A percentile compares a stretch with the other conserved stretches of the same genome.
Conservation (phyloP, 805 yeast species). For the Hanseniaspora thailandica region DNA sequence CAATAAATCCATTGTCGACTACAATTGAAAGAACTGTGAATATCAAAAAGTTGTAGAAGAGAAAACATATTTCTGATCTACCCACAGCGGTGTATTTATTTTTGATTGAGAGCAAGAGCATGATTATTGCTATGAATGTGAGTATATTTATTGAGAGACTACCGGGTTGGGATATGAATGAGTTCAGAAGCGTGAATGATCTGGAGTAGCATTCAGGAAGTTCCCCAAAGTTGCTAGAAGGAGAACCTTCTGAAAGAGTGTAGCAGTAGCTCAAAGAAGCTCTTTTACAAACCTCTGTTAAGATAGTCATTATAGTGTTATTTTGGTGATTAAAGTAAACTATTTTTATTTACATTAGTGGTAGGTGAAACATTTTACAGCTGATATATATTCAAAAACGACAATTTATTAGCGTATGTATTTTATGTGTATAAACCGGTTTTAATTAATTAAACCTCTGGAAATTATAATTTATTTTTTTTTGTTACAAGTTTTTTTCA, state of each 20-base stretch:
- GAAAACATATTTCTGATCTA: slow-evolving; percentile 68
- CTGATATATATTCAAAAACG: too few species aligned
- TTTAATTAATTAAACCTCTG: neutral
- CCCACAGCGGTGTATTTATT: slow-evolving; percentile 92
- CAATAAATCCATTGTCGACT: slow-evolving; percentile 86
- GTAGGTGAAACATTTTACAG: too few species aligned
- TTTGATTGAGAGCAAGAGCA: slow-evolving; percentile 65
- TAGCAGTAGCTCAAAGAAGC: slow-evolving; percentile 9
- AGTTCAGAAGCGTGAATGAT: slow-evolving; percentile 2
- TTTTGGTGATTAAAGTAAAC: too few species aligned
- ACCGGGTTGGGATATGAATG: neutral
- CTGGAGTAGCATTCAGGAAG: slow-evolving; percentile 2
- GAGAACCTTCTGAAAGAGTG: neutral
- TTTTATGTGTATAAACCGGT: neutral
- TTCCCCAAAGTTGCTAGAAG: neutral
- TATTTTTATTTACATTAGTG: too few species aligned
- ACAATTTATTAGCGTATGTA: too few species aligned
- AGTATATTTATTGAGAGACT: neutral
- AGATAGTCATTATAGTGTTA: neutral
- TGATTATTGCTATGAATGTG: slow-evolving; percentile 2
- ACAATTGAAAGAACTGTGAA: slow-evolving; percentile 56
- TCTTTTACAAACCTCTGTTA: neutral
- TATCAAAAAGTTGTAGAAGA: slow-evolving; percentile 49
- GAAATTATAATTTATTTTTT: neutral
- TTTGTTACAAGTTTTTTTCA: neutral